Conservation (phyloP, 2,329 filamentous ascomycete species). For the Fusarium aywerte region DNA sequence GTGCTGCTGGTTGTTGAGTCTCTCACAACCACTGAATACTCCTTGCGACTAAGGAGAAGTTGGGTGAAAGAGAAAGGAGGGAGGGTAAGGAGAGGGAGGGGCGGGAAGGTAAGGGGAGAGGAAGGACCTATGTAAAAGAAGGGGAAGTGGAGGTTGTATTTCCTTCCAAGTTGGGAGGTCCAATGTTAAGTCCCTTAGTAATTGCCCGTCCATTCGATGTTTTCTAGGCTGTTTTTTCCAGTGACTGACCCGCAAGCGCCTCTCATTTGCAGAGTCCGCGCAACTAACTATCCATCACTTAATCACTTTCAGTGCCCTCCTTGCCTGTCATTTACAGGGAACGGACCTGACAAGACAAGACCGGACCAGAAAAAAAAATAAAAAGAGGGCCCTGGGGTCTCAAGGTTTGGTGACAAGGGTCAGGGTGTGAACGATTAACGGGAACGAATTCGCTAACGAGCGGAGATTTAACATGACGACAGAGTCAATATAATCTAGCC, state of each 20-base stretch:
- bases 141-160: slow-evolving; percentile 30
- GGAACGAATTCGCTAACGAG: slow-evolving; percentile 36
- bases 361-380: slow-evolving; percentile 13
- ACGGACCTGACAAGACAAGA: neutral
- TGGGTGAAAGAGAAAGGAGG: slow-evolving; percentile 3
- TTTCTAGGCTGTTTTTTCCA: neutral
- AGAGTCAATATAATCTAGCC: neutral
- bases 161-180: slow-evolving; percentile 24
- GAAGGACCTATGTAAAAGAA: slow-evolving; percentile 19
- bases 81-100: neutral
- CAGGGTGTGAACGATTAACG: slow-evolving; percentile 35
- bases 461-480: slow-evolving; percentile 34
- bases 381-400: slow-evolving; percentile 38
- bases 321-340: slow-evolving; percentile 17
- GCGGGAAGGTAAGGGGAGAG: slow-evolving; percentile 3
- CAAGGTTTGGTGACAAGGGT: slow-evolving; percentile 5
- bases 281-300: neutral
- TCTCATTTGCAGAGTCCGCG: slow-evolving; percentile 10
- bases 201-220: slow-evolving; percentile 22
- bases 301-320: slow-evolving; percentile 6
- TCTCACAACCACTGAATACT: slow-evolving; percentile 32
- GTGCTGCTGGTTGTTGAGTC: slow-evolving; percentile 14
- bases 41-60: slow-evolving; percentile 22
- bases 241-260: slow-evolving; percentile 23
- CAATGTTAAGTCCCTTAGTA: slow-evolving; percentile 28